Evolutionary conservation across 2,329 filamentous ascomycete species (phyloP), one percentile per base, ranked within the genome.

Genomic region (Lachnellula hyalina): DNA sequence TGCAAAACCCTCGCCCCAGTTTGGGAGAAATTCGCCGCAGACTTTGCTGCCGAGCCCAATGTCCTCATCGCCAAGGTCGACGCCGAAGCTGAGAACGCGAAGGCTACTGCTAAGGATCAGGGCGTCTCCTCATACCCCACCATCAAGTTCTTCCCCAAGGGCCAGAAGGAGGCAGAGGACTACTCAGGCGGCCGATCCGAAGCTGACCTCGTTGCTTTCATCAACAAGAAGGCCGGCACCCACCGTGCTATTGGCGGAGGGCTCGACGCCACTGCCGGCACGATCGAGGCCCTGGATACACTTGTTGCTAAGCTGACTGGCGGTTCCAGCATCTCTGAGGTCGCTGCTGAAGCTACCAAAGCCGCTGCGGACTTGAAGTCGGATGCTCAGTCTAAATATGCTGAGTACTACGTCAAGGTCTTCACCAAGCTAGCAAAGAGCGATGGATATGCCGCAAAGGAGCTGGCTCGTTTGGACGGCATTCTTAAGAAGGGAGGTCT

Each of bases 51-150:
- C 70, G 94, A 99, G 68, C 74, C 84, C 57, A 79, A 81, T 62
- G 90, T 99, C 60, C 71, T 96, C 45, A 85, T 99, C 68, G 94
- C 91, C 73, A 97, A 99, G 79, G 87, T 99, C 59, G 93, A 99
- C 70, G 92, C 90, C 68, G 93, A 99, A 75, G 84, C 87, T 32
- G 85, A 89, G 65, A 90, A 90, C 73, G 84, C 87, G 73, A 96
- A 96, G 76, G 81, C 82, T 45, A 84, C 86, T 49, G 86, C 91
- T 50, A 74, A 83, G 69, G 84, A 86, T 50, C 86, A 94, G 70
- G 90, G 85, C 58, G 83, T 99, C 63, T 81, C 81, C 53, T 90
- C 87, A 36, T 99, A 95, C 80, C 94, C 94, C 49, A 99, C 94
- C 60, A 96, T 99, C 79, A 96, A 96, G 78, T 99, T 87, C 83